A percentile compares a stretch with the other conserved stretches of the same genome.
Evolutionary conservation across 371 early-diverging fungal genomes (phyloP).

Genomic region (Umbelopsis sp.): DNA sequence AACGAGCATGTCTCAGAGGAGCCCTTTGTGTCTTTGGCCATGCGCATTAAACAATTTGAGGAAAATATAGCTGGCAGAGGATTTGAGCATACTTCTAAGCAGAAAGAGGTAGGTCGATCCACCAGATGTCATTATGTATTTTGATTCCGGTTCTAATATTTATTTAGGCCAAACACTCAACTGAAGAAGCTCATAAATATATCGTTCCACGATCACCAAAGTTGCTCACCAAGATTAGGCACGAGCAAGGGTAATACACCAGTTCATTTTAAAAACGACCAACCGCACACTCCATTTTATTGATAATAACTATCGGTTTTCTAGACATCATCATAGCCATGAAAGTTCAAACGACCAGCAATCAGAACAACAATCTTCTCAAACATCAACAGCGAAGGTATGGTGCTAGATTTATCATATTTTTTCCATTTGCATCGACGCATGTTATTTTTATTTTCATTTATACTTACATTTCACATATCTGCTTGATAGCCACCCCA

Average conservation of each 20-base stretch:
- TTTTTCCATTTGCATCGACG: too few species aligned
- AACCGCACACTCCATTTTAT: not conserved
- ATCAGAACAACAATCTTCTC: not conserved
- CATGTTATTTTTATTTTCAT: too few species aligned
- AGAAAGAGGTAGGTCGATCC: not conserved
- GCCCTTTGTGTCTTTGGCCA: conserved; percentile 28
- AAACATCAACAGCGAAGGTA: not conserved
- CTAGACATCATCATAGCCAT: conserved; percentile 12
- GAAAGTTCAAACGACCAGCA: not conserved
- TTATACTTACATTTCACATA: not conserved
- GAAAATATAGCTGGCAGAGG: conserved; percentile 18
- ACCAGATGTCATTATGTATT: not conserved
- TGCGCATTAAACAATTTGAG: conserved; percentile 33
- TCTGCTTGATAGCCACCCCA: not conserved
- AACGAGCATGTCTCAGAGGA: conserved; percentile 27
- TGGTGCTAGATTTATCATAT: not conserved
- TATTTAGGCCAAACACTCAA: not conserved
- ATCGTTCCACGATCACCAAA: conserved; percentile 1
- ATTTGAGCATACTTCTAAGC: not conserved
- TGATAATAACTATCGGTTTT: not conserved
- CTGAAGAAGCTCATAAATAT: not conserved
- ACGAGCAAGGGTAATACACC: not conserved
- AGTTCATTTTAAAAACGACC: too few species aligned
- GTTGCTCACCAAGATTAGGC: not conserved
- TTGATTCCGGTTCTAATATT: not conserved